Evolutionary conservation across 106 monocot species (phyloP).

Genomic region (Platanthera zijinensis): DNA sequence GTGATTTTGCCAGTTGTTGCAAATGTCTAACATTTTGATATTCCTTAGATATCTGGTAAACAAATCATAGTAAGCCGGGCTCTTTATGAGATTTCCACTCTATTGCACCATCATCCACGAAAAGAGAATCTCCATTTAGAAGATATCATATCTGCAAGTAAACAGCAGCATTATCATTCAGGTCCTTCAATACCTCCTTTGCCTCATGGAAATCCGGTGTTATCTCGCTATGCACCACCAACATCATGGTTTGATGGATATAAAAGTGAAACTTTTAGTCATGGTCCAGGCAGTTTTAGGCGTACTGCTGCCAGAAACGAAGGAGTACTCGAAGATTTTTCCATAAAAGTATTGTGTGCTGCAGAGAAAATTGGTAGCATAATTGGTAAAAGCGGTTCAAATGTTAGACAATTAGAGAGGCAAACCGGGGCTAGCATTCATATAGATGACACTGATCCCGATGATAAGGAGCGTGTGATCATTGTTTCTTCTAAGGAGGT

Average conservation of each 20-base stretch:
- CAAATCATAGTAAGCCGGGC: slow-evolving; percentile 45
- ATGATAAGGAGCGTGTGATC: slow-evolving; percentile 44
- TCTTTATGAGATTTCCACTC: slow-evolving; percentile 58
- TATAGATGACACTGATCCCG: slow-evolving; percentile 43
- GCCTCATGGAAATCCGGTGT: slow-evolving; percentile 21
- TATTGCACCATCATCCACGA: slow-evolving; percentile 60
- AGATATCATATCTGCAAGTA: slow-evolving; percentile 63
- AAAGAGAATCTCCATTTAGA: slow-evolving; percentile 66
- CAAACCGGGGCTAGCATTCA: slow-evolving; percentile 60
- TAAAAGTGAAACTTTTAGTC: slow-evolving; percentile 26
- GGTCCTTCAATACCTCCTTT: slow-evolving; percentile 15
- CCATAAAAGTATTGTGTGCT: slow-evolving; percentile 54
- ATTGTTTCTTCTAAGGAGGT: slow-evolving; percentile 62
- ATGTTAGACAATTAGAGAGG: slow-evolving; percentile 59
- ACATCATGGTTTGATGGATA: slow-evolving; percentile 27
- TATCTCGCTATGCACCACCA: slow-evolving; percentile 28
- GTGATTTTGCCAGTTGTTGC: neutral
- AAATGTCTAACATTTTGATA: neutral
- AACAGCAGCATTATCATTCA: slow-evolving; percentile 27
- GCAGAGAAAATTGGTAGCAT: slow-evolving; percentile 54
- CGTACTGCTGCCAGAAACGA: slow-evolving; percentile 13
- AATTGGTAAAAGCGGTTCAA: slow-evolving; percentile 62
- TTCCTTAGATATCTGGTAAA: slow-evolving; percentile 52
- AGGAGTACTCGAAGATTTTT: slow-evolving; percentile 40
- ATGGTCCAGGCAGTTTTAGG: slow-evolving; percentile 18